These are phyloP conservation scores for Tetrapisispora taiwanensis DNA, from an alignment of 805 yeast species.

Conservation along the genomic window DNA sequence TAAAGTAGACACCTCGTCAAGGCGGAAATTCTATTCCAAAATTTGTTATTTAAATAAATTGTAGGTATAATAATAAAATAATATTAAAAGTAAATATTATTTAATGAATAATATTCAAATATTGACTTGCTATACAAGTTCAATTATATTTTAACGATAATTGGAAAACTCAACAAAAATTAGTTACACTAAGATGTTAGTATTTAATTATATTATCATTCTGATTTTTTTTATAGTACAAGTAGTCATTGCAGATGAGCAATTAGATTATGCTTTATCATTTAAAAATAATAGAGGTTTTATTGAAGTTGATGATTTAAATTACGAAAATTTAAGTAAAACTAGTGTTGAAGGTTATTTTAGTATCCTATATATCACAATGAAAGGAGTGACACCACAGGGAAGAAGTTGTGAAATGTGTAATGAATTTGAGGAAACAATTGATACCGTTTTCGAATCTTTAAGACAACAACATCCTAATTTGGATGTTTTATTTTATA, in stretches of 20 bases:
- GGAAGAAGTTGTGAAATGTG: slow-evolving; percentile 39
- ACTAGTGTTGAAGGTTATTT: slow-evolving; percentile 43
- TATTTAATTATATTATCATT: neutral
- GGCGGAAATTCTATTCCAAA: no score
- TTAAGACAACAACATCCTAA: slow-evolving; percentile 37
- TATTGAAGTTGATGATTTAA: slow-evolving; percentile 34
- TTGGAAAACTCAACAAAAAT: no score
- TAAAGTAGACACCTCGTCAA: no score
- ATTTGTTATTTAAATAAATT: no score
- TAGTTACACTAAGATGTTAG: no score
- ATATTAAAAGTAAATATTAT: no score
- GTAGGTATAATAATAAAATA: no score
- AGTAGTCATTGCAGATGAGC: neutral
- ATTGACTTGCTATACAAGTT: no score
- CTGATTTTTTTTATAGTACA: neutral
- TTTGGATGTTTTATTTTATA: slow-evolving; percentile 35
- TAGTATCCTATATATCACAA: slow-evolving; percentile 44
- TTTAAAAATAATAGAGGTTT: slow-evolving; percentile 29
- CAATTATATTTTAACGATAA: no score
- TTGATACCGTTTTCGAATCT: slow-evolving; percentile 34
- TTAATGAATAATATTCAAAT: no score
- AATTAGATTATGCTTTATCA: slow-evolving; percentile 6
- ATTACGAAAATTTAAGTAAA: slow-evolving; percentile 31
- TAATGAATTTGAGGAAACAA: slow-evolving; percentile 32
- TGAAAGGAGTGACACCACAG: slow-evolving; percentile 32